A percentile compares a stretch with the other conserved stretches of the same genome.
These are phyloP conservation scores for Mycena filopes DNA, from an alignment of 768 basidiomycete genomes.

Conservation along the genomic window DNA sequence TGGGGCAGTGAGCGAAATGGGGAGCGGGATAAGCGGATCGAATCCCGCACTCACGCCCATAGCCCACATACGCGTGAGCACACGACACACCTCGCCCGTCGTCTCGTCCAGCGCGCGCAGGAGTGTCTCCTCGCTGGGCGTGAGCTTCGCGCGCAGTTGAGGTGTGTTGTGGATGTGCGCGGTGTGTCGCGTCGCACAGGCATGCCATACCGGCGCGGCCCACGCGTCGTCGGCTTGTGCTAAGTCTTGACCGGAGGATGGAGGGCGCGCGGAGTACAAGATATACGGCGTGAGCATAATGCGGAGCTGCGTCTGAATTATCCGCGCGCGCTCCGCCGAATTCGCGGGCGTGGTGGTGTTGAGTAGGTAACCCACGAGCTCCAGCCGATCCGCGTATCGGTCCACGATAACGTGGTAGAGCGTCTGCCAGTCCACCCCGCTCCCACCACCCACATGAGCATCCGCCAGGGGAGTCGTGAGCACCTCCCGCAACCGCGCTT, in stretches of 20 bases:
- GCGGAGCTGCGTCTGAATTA: constrained; percentile 24
- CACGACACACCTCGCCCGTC: constrained; percentile 27
- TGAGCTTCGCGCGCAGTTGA: neutral
- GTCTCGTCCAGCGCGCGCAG: constrained; percentile 33
- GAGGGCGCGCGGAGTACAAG: constrained; percentile 1
- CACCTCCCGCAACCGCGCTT: constrained; percentile 24
- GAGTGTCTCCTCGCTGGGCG: constrained; percentile 38
- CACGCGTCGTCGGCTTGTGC: constrained; percentile 40
- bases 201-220: constrained; percentile 43
- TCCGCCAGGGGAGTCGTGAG: neutral
- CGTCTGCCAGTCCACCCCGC: constrained; percentile 48
- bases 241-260: no score
- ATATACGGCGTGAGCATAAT: constrained; percentile 27
- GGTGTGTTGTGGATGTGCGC: constrained; percentile 7
- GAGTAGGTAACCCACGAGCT: constrained; percentile 38
- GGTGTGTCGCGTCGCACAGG: constrained; percentile 40
- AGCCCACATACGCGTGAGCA: constrained; percentile 27
- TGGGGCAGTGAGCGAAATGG: no score
- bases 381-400: constrained; percentile 45
- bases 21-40: neutral
- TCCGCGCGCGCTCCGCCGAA: neutral
- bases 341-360: neutral
- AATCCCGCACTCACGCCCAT: constrained; percentile 17
- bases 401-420: constrained; percentile 43
- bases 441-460: constrained; percentile 27